Evolutionary conservation across 352 stramenopile species (phyloP), one percentile per base, ranked within the genome.

Genomic region (Globisporangium cylindrosporum): DNA sequence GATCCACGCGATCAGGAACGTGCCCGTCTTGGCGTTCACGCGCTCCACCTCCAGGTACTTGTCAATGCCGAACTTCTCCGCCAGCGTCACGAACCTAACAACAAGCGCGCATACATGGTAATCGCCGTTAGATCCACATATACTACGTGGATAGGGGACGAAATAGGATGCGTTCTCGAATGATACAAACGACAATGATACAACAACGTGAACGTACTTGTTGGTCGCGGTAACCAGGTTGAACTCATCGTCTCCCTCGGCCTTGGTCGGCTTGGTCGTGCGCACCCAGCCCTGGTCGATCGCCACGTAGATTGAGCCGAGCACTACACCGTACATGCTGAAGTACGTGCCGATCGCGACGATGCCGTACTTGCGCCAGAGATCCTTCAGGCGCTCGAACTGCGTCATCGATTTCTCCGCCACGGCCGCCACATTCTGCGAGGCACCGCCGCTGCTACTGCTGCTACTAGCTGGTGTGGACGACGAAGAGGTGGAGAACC

Each of bases 321-420:
- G 71, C 58, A 93, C 85, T 24, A 79, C 68, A 27, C 83, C 86
- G 51, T 95, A 95, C 76, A 95, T 83, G 8, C 73, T 76, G 24
- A 95, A 72, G 70, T 95, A 95, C 57, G 88, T 95, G 67, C 83
- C 88, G 51, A 95, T 89, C 3, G 86, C 86, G 53, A 95, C 85
- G 32, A 91, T 72, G 66, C 88, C 88, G 66, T 94, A 95, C 73
- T 94, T 89, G 62, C 78, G 80, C 88, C 88, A 95, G 59, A 94
- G 73, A 25, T 93, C 85, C 67, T 92, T 93, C 20, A 95, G 73
- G 15, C 84, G 79, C 34, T 72, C 79, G 27, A 87, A 69, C 53
- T 82, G 77, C 29, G 72, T 77, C 74, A 79, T 77, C 41, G 71
- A 72, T 64, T 81, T 79, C 36, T 73, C 74, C 53, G 75, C 60